Base-by-base conservation (phyloP, 2,329 filamentous ascomycete genomes). In the Phialocephala sp. region DNA sequence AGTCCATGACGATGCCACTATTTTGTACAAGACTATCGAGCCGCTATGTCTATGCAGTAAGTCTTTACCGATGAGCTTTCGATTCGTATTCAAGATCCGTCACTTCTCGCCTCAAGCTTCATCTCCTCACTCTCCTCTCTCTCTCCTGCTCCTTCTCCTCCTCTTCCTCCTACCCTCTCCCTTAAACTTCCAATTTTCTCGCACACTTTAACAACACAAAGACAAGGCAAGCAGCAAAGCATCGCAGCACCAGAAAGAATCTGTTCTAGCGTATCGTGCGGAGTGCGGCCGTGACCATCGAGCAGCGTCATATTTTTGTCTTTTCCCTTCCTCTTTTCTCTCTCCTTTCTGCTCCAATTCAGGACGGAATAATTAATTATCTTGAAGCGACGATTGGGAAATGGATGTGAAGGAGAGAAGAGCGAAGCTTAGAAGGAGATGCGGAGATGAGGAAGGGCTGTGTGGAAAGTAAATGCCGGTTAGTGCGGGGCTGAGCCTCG, bases 191-290 rank as follows among this genome's bases (percentile, higher is more conserved):
- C 22, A 2, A 24, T 20, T 20, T 50, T 50, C 45, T 50, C 45
- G 22, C 5, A 6, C 20, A 22, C 8, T n/a, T 50, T 50, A 22
- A 60, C 32, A 22, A 60, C 41, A 22, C 41, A 41, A 22, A 60
- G 58, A 45, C 58, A 60, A 47, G 58, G 58, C 15, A 60, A 35
- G 15, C 58, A 60, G 41, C 22, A 60, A 50, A 60, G 14, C 22
- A 60, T 47, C 14, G 43, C 58, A 22, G 43, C 27, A 18, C 32
- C 35, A 60, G 58, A 50, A 14, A 45, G 41, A 5, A 37, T 22
- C 20, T 50, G 39, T 15, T 60, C 58, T 3, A 41, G 43, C 18
- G 58, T 47, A 36, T 60, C 58, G 24, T 60, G 58, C 1, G 58
- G 58, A 11, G 58, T 60, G 1, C 41, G 22, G 41, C 58, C 43